phyloP scores from a whole-genome alignment of 257 asterid genomes.

The Petrea volubilis region DNA sequence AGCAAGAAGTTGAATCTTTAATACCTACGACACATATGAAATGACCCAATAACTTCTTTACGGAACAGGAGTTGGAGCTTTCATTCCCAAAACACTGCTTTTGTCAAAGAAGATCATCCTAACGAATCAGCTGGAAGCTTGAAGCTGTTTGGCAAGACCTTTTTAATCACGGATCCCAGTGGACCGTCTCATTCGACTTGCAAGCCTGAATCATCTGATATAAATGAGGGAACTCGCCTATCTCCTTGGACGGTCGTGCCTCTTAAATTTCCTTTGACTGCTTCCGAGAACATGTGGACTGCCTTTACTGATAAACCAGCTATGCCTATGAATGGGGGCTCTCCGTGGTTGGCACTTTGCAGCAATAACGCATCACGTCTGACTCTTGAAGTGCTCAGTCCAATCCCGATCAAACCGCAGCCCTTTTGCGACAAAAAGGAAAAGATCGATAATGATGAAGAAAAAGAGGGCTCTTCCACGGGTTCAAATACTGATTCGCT shows the following conservation, averaged over 20 bases:
- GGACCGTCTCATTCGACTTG: slow-evolving; percentile 35
- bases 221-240: slow-evolving; percentile 25
- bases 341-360: slow-evolving; percentile 43
- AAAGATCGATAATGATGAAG: slow-evolving; percentile 25
- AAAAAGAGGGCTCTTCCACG: slow-evolving; percentile 50
- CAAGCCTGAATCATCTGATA: slow-evolving; percentile 33
- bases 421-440: slow-evolving; percentile 22
- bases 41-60: too few species aligned
- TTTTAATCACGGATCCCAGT: slow-evolving; percentile 43
- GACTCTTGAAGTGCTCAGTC: slow-evolving; percentile 46
- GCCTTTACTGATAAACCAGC: slow-evolving; percentile 23
- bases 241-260: slow-evolving; percentile 39
- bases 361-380: slow-evolving; percentile 26
- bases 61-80: slow-evolving; percentile 52
- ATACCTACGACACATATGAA: too few species aligned
- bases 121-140: slow-evolving; percentile 49
- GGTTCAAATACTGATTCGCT: slow-evolving; percentile 47
- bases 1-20: too few species aligned
- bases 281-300: slow-evolving; percentile 24
- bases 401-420: slow-evolving; percentile 54
- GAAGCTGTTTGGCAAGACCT: slow-evolving; percentile 87
- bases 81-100: slow-evolving; percentile 37
- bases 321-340: not conserved
- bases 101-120: slow-evolving; percentile 37
- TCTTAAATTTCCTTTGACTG: slow-evolving; percentile 16